Base-by-base conservation (phyloP, 2,329 filamentous ascomycete genomes). In the Curvularia verruculosa region DNA sequence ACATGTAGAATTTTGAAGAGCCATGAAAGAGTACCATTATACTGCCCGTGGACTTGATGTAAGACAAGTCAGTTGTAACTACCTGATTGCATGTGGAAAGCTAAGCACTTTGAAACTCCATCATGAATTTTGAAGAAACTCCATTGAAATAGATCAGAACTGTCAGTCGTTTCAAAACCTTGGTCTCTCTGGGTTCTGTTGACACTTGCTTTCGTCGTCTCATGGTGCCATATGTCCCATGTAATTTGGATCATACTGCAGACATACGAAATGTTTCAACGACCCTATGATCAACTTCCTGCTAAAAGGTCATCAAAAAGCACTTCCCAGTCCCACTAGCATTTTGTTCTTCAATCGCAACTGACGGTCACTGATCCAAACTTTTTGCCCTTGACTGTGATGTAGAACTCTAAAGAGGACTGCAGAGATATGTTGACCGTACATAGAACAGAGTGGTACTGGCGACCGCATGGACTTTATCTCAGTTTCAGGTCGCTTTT, bases 331-430 rank as follows among this genome's bases (percentile, higher is more conserved):
- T 5, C 43, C 21, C 2, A 29, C 5, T n/a, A n/a, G 8, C 26
- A 29, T 9, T 29, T 9, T 9, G 26, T 29, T 1, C 0, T 26
- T 29, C 26, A 45, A 21, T 45, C 45, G 41, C 69, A 70, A 1
- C 53, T 50, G 0, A 63, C 64, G 1, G 48, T 66, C 2, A 72
- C 41, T 0, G 66, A 55, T 7, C 62, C 66, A 24, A 69, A 65
- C 9, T 40, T 34, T 13, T 34, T 19, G 6, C 49, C 49, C 6
- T 53, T 57, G 31, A 57, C 29, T 5, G 44, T 31, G 0, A 68
- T 0, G 0, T 51, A 65, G 49, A 56, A 70, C 19, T 71, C 63
- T 3, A 72, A n/a, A 6, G 54, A 28, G 1, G 66, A 63, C 44
- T 68, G 60, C 0, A 68, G 24, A 0, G 51, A 54, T 6, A 72